Conservation (phyloP, 495 filamentous ascomycete genomes). For the Hypoxylon cercidicola region DNA sequence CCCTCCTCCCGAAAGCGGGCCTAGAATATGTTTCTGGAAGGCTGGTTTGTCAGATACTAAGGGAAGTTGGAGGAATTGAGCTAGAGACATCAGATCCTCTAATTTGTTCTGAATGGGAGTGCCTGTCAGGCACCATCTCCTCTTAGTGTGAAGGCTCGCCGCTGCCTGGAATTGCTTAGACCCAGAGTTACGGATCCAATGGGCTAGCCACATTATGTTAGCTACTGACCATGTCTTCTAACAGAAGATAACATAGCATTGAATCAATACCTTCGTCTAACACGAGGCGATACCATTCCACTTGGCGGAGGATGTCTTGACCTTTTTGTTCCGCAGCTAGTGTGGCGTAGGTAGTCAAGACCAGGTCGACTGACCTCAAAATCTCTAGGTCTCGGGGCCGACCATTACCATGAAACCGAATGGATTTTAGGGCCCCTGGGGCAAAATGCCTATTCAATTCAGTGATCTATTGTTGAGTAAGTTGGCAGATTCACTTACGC, state of each 20-base stretch:
- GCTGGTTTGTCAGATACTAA: slow-evolving; percentile 60
- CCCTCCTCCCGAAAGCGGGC: background rate
- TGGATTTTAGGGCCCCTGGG: too few relatives aligned
- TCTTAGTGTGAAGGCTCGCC: slow-evolving; percentile 67
- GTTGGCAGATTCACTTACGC: too few relatives aligned
- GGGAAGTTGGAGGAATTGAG: slow-evolving; percentile 76
- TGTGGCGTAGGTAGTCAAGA: slow-evolving; percentile 7
- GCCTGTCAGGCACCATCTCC: slow-evolving; percentile 85
- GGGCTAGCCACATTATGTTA: slow-evolving; percentile 62
- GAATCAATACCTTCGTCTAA: slow-evolving; percentile 69
- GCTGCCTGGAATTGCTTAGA: slow-evolving; percentile 74
- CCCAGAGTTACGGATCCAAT: slow-evolving; percentile 77
- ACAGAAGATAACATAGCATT: background rate
- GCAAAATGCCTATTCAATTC: too few relatives aligned
- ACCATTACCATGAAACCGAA: too few relatives aligned
- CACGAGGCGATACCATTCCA: slow-evolving; percentile 85
- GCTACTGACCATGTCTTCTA: background rate
- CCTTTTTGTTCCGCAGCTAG: slow-evolving; percentile 44
- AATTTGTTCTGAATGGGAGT: slow-evolving; percentile 82
- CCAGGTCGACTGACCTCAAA: background rate
- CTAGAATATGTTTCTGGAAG: slow-evolving; percentile 1
- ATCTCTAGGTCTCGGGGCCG: too few relatives aligned
- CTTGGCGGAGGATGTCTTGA: slow-evolving; percentile 64
- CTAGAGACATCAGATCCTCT: slow-evolving; percentile 78
- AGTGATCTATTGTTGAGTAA: too few relatives aligned